These are phyloP conservation scores for Serendipita indica DNA, from an alignment of 768 basidiomycete genomes.

Conservation along the genomic window DNA sequence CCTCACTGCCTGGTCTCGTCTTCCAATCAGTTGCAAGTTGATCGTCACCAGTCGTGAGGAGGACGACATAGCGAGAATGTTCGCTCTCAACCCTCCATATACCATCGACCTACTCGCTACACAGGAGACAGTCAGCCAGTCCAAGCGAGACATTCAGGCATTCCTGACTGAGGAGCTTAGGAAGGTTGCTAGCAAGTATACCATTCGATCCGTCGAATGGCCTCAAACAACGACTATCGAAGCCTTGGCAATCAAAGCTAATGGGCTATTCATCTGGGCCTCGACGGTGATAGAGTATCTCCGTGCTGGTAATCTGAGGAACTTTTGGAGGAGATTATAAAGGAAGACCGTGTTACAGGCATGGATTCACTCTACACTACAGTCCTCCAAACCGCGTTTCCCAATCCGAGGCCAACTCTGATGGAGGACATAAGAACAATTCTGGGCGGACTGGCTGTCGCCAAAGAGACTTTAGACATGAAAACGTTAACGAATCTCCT, in stretches of 20 bases:
- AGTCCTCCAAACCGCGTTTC: background rate
- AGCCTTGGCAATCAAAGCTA: background rate
- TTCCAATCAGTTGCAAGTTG: background rate
- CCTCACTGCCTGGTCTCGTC: background rate
- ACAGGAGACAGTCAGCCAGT: background rate
- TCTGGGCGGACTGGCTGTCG: background rate
- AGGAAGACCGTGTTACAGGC: background rate
- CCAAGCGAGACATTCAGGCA: background rate
- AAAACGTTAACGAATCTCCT: background rate
- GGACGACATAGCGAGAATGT: background rate
- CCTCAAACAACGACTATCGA: background rate
- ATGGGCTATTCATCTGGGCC: slow-evolving; percentile 1
- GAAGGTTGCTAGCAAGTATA: background rate
- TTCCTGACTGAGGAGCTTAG: background rate
- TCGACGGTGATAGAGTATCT: background rate
- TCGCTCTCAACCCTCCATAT: background rate
- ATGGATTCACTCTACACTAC: background rate
- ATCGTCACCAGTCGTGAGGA: slow-evolving; percentile 6
- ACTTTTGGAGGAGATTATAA: background rate
- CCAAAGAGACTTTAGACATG: background rate
- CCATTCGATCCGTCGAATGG: background rate
- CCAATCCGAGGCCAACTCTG: background rate
- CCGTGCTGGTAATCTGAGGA: background rate
- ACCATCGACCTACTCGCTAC: background rate
- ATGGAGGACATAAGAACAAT: background rate